phyloP scores from a whole-genome alignment of 1,284 basidiomycete genomes.

The Laetiporus sulphureus region DNA sequence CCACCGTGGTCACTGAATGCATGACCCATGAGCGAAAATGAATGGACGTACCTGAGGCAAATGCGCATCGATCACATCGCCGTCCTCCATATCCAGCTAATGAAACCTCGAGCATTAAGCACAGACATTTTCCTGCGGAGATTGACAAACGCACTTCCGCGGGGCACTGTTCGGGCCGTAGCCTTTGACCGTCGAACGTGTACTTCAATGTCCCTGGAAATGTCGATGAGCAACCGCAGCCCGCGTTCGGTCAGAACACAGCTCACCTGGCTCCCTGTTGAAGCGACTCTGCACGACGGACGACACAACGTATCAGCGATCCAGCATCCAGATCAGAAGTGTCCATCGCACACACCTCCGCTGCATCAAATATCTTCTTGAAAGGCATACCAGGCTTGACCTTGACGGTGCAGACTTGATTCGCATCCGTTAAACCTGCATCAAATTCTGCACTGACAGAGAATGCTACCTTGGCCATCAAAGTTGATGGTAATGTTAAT shows the following conservation, averaged over 20 bases:
- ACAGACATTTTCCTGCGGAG: not conserved
- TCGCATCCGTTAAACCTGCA: not conserved
- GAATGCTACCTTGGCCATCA: conserved; percentile 44
- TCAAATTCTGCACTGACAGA: conserved; percentile 13
- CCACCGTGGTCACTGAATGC: not conserved
- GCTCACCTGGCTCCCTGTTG: conserved; percentile 46
- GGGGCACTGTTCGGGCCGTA: conserved; percentile 45
- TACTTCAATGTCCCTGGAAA: conserved; percentile 51
- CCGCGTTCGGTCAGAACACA: conserved; percentile 1
- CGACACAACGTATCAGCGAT: not conserved
- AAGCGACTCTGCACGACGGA: conserved; percentile 43
- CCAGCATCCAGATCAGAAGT: not conserved
- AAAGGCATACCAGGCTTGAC: conserved; percentile 59
- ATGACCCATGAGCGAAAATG: not conserved
- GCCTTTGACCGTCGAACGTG: conserved; percentile 42
- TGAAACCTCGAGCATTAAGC: not conserved
- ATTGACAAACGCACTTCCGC: conserved; percentile 32
- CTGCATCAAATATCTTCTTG: conserved; percentile 57
- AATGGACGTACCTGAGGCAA: conserved; percentile 39
- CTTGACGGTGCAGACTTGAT: conserved; percentile 41
- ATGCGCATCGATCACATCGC: conserved; percentile 49
- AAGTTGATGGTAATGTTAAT: conserved; percentile 48
- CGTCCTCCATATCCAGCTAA: conserved; percentile 50
- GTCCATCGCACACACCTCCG: conserved; percentile 38
- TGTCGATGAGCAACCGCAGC: not conserved